Percentiles rank a stretch among this genome's conserved stretches.
Evolutionary conservation across 345 rosid species (phyloP).

Genomic region (Lumnitzera littorea): DNA sequence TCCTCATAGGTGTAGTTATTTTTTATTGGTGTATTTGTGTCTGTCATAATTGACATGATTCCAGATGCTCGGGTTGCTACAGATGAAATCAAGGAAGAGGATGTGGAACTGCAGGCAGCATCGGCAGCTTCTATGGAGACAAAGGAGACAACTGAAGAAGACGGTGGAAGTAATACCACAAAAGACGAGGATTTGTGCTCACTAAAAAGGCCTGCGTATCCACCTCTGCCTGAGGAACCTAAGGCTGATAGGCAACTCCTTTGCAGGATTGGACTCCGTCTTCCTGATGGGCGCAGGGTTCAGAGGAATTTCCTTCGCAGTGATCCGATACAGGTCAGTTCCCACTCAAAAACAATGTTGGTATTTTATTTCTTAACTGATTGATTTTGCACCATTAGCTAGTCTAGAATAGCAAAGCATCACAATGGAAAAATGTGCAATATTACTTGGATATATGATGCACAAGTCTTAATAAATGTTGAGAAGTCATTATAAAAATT

Average conservation of each 20-base stretch:
- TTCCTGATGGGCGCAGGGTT: slow-evolving; percentile 84
- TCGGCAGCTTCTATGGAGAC: slow-evolving; percentile 59
- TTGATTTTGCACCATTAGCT: not conserved
- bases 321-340: slow-evolving; percentile 71
- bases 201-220: slow-evolving; percentile 42
- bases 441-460: too few relatives aligned
- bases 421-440: not conserved
- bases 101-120: slow-evolving; percentile 53
- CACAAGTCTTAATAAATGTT: not conserved
- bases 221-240: slow-evolving; percentile 89
- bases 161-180: slow-evolving; percentile 12
- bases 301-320: slow-evolving; percentile 76
- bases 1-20: too few relatives aligned
- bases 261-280: slow-evolving; percentile 92
- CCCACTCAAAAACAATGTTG: too few relatives aligned
- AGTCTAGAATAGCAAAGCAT: not conserved
- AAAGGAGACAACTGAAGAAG: slow-evolving; percentile 13
- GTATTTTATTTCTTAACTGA: not conserved
- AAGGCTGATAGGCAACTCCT: slow-evolving; percentile 60
- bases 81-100: slow-evolving; percentile 45
- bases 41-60: slow-evolving; percentile 9
- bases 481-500: not conserved
- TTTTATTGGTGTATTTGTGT: not conserved
- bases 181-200: slow-evolving; percentile 32
- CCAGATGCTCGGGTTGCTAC: slow-evolving; percentile 14